Evolutionary conservation across 2,329 filamentous ascomycete genomes (phyloP).

Genomic region (Colletotrichum zoysiae): DNA sequence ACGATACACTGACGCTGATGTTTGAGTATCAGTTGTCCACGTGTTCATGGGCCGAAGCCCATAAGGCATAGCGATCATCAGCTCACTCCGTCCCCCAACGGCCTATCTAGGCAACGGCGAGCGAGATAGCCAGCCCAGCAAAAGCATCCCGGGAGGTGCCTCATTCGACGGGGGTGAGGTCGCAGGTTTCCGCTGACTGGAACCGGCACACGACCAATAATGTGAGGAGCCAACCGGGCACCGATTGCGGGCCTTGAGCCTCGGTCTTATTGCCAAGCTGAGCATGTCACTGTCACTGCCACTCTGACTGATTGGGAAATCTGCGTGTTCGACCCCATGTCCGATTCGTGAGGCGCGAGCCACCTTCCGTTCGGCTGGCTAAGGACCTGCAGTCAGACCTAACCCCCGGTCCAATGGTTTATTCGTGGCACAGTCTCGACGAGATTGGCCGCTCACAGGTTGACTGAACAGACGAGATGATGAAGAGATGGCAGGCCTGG

Average conservation of each 20-base stretch:
- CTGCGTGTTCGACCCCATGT: not conserved
- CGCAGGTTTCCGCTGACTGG: not conserved
- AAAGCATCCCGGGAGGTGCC: too few relatives aligned
- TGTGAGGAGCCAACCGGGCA: not conserved
- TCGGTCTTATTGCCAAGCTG: not conserved
- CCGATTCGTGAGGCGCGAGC: not conserved
- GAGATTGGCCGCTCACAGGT: conserved; percentile 5
- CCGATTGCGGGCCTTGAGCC: not conserved
- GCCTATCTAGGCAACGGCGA: too few relatives aligned
- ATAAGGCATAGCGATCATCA: too few relatives aligned
- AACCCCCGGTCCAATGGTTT: conserved; percentile 5
- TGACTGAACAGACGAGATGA: not conserved
- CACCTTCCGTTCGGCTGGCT: conserved; percentile 3
- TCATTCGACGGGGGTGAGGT: too few relatives aligned
- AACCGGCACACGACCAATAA: not conserved
- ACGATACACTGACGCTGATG: too few relatives aligned
- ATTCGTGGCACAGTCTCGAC: conserved; percentile 5
- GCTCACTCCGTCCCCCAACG: too few relatives aligned
- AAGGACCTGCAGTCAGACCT: not conserved
- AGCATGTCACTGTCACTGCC: not conserved
- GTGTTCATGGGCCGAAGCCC: too few relatives aligned
- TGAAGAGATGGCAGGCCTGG: not conserved
- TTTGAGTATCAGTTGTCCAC: too few relatives aligned
- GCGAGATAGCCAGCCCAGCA: too few relatives aligned
- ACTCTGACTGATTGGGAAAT: not conserved